Evolutionary conservation across 176 grass and related monocot species (phyloP).

Genomic region (Musa schizocarpa): DNA sequence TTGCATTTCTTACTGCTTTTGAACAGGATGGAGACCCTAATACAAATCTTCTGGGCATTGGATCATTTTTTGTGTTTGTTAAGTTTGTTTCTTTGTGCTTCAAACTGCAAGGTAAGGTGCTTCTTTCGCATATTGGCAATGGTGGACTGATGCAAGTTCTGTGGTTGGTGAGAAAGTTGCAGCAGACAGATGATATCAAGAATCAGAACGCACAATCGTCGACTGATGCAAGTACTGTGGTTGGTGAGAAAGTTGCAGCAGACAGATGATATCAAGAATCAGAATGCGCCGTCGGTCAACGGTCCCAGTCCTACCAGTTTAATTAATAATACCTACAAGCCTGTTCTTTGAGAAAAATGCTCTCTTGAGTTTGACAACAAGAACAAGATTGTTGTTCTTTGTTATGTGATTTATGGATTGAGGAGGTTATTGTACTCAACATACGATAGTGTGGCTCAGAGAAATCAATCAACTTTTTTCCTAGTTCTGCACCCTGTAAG

Average conservation of each 20-base stretch:
- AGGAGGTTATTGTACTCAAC: no score
- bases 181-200: background rate
- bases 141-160: slow-evolving; percentile 27
- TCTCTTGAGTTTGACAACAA: no score
- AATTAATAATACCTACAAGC: no score
- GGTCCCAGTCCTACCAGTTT: background rate
- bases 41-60: slow-evolving; percentile 9
- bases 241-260: slow-evolving; percentile 1
- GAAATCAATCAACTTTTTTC: no score
- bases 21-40: slow-evolving; percentile 8
- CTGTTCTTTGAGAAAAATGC: no score
- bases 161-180: slow-evolving; percentile 10
- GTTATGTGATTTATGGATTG: no score
- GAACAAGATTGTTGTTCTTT: no score
- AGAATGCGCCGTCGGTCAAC: background rate
- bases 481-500: no score
- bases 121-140: slow-evolving; percentile 22
- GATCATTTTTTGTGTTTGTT: slow-evolving; percentile 18
- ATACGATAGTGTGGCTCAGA: no score
- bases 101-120: slow-evolving; percentile 2
- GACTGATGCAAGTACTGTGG: slow-evolving; percentile 28
- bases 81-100: slow-evolving; percentile 11
- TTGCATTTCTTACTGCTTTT: background rate
- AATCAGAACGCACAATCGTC: background rate
- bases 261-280: background rate